A percentile compares a stretch with the other conserved stretches of the same genome.
Conservation (phyloP, 2,329 filamentous ascomycete genomes). For the Sporothrix variecibatus region DNA sequence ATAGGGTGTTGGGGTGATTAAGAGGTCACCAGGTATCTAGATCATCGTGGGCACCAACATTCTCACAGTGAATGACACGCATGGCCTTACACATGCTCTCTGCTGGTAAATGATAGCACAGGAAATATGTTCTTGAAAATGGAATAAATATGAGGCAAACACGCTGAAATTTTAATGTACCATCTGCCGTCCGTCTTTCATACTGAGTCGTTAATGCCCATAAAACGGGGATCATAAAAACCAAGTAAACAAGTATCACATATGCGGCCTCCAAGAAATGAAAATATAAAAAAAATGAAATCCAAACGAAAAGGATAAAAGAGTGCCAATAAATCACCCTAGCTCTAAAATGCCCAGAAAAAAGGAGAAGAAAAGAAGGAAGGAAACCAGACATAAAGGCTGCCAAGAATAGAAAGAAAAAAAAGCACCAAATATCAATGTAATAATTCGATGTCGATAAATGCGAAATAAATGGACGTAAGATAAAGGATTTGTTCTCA, state of each 20-base stretch:
- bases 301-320: background rate
- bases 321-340: constrained; percentile 4
- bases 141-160: background rate
- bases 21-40: background rate
- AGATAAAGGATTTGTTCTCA: background rate
- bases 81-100: background rate
- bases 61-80: background rate
- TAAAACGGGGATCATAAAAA: background rate
- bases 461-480: background rate
- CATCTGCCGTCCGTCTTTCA: background rate
- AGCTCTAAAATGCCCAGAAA: constrained; percentile 13
- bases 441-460: background rate
- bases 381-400: background rate
- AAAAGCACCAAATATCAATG: background rate
- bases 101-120: background rate
- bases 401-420: background rate
- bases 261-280: background rate
- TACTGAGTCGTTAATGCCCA: background rate
- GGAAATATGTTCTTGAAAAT: background rate
- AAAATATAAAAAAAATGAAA: background rate
- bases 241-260: background rate
- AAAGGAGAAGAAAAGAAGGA: background rate
- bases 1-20: background rate
- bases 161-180: background rate
- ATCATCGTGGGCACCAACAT: background rate